phyloP scores from a whole-genome alignment of 2,329 filamentous ascomycete genomes.

The Fusarium avenaceum region DNA sequence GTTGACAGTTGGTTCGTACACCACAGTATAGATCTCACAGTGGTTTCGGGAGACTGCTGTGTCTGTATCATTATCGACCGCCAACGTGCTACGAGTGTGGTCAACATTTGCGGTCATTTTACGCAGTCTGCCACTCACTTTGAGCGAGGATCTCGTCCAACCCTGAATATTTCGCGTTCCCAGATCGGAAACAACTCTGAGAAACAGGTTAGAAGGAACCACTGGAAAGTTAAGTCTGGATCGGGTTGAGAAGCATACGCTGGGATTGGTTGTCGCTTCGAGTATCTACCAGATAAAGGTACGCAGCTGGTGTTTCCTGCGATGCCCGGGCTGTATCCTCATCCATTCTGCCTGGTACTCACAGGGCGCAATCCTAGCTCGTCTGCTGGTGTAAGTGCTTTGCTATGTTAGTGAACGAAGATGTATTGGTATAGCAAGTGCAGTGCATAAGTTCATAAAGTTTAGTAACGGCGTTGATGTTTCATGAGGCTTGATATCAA shows the following conservation, averaged over 20 bases:
- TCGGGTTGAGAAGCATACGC: slow-evolving; percentile 38
- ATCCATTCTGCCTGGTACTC: slow-evolving; percentile 38
- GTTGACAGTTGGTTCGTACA: slow-evolving; percentile 60
- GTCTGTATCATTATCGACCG: slow-evolving; percentile 55
- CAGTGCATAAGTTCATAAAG: neutral
- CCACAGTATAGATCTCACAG: slow-evolving; percentile 68
- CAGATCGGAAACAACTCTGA: slow-evolving; percentile 50
- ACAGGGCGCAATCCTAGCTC: neutral
- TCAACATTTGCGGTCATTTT: neutral
- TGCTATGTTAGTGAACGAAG: slow-evolving; percentile 6
- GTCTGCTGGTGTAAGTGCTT: slow-evolving; percentile 42
- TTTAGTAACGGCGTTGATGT: neutral
- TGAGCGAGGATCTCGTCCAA: slow-evolving; percentile 53
- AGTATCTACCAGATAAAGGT: slow-evolving; percentile 45
- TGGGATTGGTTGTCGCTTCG: slow-evolving; percentile 46
- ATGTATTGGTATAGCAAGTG: slow-evolving; percentile 19
- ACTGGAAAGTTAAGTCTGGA: slow-evolving; percentile 11
- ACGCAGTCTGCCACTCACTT: slow-evolving; percentile 48
- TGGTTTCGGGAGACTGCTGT: slow-evolving; percentile 65
- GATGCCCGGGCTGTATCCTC: slow-evolving; percentile 12
- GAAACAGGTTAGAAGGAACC: slow-evolving; percentile 29
- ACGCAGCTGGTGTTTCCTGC: slow-evolving; percentile 46
- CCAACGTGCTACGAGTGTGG: slow-evolving; percentile 53
- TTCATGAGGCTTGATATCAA: neutral
- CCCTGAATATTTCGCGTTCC: slow-evolving; percentile 52